A percentile compares a stretch with the other conserved stretches of the same genome.
These are phyloP conservation scores for Claviceps citrina DNA, from an alignment of 2,329 filamentous ascomycete genomes.

Conservation along the genomic window DNA sequence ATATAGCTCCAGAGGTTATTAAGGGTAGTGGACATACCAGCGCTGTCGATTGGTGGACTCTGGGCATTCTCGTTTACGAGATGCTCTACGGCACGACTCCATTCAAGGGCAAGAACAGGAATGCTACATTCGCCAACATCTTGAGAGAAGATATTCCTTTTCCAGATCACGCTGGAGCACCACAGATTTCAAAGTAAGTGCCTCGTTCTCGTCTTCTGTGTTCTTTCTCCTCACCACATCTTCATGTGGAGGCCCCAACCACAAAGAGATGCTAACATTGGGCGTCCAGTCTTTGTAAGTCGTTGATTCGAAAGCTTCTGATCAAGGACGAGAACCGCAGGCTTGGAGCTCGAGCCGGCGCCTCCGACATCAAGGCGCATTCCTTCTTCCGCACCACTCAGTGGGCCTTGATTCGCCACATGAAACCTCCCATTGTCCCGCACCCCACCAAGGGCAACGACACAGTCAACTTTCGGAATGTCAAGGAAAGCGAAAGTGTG, in stretches of 20 bases:
- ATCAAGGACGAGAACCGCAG: conserved; percentile 96
- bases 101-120: conserved; percentile 98
- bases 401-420: conserved; percentile 92
- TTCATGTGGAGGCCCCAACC: no score
- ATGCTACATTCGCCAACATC: conserved; percentile 96
- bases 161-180: conserved; percentile 70
- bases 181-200: conserved; percentile 81
- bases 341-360: conserved; percentile 82
- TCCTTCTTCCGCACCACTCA: conserved; percentile 93
- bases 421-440: conserved; percentile 94
- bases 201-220: no score
- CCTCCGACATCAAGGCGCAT: conserved; percentile 90
- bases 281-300: conserved; percentile 72
- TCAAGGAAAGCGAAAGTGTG: conserved; percentile 92
- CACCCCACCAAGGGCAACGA: conserved; percentile 81
- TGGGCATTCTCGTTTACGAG: conserved; percentile 94
- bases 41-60: conserved; percentile 97
- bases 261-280: neutral
- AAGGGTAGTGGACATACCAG: conserved; percentile 97
- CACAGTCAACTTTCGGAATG: conserved; percentile 92
- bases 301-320: conserved; percentile 82
- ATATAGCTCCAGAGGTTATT: conserved; percentile 96
- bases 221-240: no score
- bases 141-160: conserved; percentile 90
- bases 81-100: conserved; percentile 98